Conservation (phyloP, 2,329 filamentous ascomycete species). For the Aspergillus candidus region DNA sequence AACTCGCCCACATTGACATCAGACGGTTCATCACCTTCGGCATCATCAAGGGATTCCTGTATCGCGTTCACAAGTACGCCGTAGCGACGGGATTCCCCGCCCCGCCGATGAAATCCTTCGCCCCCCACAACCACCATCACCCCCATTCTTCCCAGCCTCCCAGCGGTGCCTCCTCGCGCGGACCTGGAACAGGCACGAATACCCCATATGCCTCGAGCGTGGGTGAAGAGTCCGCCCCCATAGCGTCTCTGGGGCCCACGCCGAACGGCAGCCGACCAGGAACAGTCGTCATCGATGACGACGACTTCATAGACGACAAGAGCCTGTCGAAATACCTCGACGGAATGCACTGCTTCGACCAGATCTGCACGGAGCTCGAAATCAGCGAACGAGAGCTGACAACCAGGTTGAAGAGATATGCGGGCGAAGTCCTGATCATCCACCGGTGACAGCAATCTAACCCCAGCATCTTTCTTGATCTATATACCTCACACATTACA, state of each 20-base stretch:
- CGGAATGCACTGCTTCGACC: conserved; percentile 46
- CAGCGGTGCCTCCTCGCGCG: conserved; percentile 24
- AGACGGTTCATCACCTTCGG: conserved; percentile 92
- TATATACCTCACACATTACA: background rate
- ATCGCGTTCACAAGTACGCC: conserved; percentile 87
- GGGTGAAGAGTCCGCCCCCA: conserved; percentile 17
- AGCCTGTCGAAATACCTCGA: conserved; percentile 40
- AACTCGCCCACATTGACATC: conserved; percentile 74
- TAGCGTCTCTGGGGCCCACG: conserved; percentile 5
- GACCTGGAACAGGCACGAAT: conserved; percentile 25
- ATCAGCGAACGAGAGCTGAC: conserved; percentile 44
- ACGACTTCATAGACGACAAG: conserved; percentile 31
- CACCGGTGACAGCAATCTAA: conserved; percentile 32
- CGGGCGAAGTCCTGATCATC: conserved; percentile 42
- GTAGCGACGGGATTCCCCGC: conserved; percentile 44
- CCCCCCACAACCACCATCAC: conserved; percentile 13
- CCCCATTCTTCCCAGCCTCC: conserved; percentile 9
- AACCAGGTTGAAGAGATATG: conserved; percentile 37
- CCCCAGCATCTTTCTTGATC: background rate
- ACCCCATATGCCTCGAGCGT: conserved; percentile 24
- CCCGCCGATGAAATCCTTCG: conserved; percentile 19
- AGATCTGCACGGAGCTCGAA: conserved; percentile 46
- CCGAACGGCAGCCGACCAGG: conserved; percentile 21
- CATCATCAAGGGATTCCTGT: conserved; percentile 89
- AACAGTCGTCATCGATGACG: conserved; percentile 21